These are phyloP conservation scores for Trametes gibbosa DNA, from an alignment of 768 basidiomycete genomes.

Conservation along the genomic window DNA sequence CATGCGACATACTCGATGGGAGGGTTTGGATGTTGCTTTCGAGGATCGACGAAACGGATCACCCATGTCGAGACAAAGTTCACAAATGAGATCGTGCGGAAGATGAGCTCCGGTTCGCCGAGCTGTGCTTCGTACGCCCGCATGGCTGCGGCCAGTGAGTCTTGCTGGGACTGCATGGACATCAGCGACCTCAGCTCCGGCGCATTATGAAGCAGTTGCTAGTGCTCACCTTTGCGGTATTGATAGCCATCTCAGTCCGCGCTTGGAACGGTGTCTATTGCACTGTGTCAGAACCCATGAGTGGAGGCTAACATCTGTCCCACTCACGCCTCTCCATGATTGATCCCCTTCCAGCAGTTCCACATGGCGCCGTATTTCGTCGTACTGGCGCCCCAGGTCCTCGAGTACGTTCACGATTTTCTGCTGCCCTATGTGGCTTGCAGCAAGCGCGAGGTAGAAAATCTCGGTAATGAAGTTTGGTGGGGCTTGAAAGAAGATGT, in stretches of 20 bases:
- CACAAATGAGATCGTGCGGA: slow-evolving; percentile 78
- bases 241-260: slow-evolving; percentile 75
- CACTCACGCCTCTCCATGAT: slow-evolving; percentile 60
- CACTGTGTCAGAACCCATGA: neutral
- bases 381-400: slow-evolving; percentile 69
- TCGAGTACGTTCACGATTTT: slow-evolving; percentile 77
- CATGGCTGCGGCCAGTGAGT: slow-evolving; percentile 67
- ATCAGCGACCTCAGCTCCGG: neutral
- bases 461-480: slow-evolving; percentile 95
- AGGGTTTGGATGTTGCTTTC: slow-evolving; percentile 69
- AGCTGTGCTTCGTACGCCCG: slow-evolving; percentile 84
- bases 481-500: slow-evolving; percentile 33
- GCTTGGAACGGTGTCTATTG: slow-evolving; percentile 66
- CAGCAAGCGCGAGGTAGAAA: slow-evolving; percentile 85
- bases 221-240: slow-evolving; percentile 66
- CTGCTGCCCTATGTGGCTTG: slow-evolving; percentile 86
- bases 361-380: slow-evolving; percentile 74
- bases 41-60: slow-evolving; percentile 85
- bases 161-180: slow-evolving; percentile 57
- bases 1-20: slow-evolving; percentile 55
- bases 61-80: slow-evolving; percentile 93
- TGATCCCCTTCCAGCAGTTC: slow-evolving; percentile 34
- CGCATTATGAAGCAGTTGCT: neutral
- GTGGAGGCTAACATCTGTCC: slow-evolving; percentile 24
- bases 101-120: slow-evolving; percentile 79